Evolutionary conservation across 805 yeast genomes (phyloP).

Genomic region (Saccharomyces kudriavzevii): DNA sequence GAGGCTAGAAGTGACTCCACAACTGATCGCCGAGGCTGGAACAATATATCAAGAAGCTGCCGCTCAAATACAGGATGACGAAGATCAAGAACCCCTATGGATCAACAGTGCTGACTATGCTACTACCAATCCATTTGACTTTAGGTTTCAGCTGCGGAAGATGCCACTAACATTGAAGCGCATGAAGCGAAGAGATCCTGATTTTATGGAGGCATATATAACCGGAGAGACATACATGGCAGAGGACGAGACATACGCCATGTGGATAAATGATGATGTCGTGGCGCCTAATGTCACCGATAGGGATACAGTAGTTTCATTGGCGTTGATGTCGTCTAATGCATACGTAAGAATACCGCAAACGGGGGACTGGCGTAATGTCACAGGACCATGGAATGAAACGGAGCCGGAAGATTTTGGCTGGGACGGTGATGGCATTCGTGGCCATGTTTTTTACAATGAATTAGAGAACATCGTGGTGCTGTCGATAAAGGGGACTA

Average conservation of each 20-base stretch:
- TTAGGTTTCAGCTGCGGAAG: constrained; percentile 11
- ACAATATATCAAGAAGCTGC: neutral
- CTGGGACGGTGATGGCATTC: constrained; percentile 75
- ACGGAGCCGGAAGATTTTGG: constrained; percentile 60
- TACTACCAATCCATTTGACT: constrained; percentile 22
- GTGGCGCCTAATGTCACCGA: constrained; percentile 70
- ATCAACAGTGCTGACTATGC: constrained; percentile 9
- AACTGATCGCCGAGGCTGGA: neutral
- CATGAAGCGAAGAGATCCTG: constrained; percentile 44
- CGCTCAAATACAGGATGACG: neutral
- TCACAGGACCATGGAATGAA: constrained; percentile 50
- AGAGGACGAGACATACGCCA: neutral
- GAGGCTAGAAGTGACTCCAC: constrained; percentile 15
- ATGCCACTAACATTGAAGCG: constrained; percentile 27
- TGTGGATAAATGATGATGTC: constrained; percentile 50
- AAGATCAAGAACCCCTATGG: constrained; percentile 16
- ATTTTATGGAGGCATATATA: constrained; percentile 57
- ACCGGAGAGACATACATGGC: neutral
- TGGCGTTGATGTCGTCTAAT: constrained; percentile 82
- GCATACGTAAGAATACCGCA: constrained; percentile 78
- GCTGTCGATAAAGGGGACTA: constrained; percentile 82
- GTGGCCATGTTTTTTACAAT: constrained; percentile 83
- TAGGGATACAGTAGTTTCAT: constrained; percentile 57
- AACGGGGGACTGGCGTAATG: constrained; percentile 82
- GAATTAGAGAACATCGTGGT: constrained; percentile 55